Evolutionary conservation across 2,329 filamentous ascomycete species (phyloP), one percentile per base, ranked within the genome.

Genomic region (Xenosphaeropsis pyriputrescens): DNA sequence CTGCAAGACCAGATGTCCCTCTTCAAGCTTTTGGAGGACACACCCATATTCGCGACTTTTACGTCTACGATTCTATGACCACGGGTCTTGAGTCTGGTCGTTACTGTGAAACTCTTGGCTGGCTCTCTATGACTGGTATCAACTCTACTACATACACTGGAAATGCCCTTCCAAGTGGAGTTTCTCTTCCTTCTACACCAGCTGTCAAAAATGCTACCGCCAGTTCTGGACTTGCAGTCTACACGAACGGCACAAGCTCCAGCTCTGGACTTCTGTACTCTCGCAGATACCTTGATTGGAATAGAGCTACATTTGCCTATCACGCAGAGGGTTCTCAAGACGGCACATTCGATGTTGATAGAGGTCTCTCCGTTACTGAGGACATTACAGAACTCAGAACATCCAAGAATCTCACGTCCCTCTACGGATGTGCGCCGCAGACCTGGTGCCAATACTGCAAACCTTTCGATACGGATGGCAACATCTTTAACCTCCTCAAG

Each of bases 71-170:
- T 57, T 68, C 71, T 34, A 77, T 73, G 38, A 76, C 85, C 0
- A 77, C 81, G 42, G 86, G 79, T 2, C 65, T 95, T 6, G 86
- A 85, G 18, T 93, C 85, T 49, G 88, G 88, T 11, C 75, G 88
- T 0, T 95, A 94, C 57, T 81, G 94, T 64, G 88, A 95, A 62
- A 94, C 88, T 0, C 77, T 95, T 22, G 88, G 88, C 2, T 95
- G 89, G 70, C 75, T 91, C 70, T 93, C 85, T 0, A 75, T 94
- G 37, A 70, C 77, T 41, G 85, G 84, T 9, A 48, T 51, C 36
- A 48, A 52, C 15, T 50, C 49, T 1, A 43, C 43, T 15, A 46
- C 42, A 12, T 50, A 43, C 41, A 50, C 40, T 9, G 49, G 47
- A 11, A 41, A 47, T 15, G 39, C 35, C 18, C 17, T 41, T 7